phyloP scores from a whole-genome alignment of 305 asterid species.

The Fraxinus albicans region DNA sequence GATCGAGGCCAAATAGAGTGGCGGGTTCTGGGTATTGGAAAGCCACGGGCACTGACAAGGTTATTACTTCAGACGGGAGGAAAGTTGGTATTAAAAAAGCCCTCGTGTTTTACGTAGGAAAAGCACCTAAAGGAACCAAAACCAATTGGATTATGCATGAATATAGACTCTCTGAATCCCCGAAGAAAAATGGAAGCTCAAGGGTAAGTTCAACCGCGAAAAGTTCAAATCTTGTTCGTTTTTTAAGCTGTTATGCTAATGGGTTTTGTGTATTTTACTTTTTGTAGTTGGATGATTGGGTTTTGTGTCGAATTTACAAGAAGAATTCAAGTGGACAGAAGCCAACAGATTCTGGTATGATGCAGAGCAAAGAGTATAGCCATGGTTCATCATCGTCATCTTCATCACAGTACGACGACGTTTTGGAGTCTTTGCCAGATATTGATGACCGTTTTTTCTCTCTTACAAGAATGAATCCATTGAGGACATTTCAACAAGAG shows the following conservation, averaged over 20 bases:
- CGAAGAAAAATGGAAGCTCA: conserved; percentile 45
- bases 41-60: conserved; percentile 86
- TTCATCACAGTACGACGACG: conserved; percentile 59
- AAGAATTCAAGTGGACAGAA: conserved; percentile 48
- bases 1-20: conserved; percentile 78
- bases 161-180: conserved; percentile 58
- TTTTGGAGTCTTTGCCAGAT: conserved; percentile 55
- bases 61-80: conserved; percentile 56
- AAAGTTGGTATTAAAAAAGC: conserved; percentile 86
- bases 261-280: background rate
- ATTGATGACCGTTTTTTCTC: conserved; percentile 40
- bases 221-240: background rate
- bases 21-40: conserved; percentile 90
- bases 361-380: conserved; percentile 51
- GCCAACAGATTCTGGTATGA: conserved; percentile 14
- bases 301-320: conserved; percentile 65
- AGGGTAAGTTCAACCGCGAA: conserved; percentile 31
- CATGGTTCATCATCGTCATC: conserved; percentile 44
- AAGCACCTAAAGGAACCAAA: conserved; percentile 85
- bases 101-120: conserved; percentile 75
- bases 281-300: conserved; percentile 67
- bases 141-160: conserved; percentile 97
- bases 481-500: conserved; percentile 29
- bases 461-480: conserved; percentile 34
- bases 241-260: background rate